These are phyloP conservation scores for Erodium maritimum DNA, from an alignment of 345 rosid genomes.

Conservation along the genomic window DNA sequence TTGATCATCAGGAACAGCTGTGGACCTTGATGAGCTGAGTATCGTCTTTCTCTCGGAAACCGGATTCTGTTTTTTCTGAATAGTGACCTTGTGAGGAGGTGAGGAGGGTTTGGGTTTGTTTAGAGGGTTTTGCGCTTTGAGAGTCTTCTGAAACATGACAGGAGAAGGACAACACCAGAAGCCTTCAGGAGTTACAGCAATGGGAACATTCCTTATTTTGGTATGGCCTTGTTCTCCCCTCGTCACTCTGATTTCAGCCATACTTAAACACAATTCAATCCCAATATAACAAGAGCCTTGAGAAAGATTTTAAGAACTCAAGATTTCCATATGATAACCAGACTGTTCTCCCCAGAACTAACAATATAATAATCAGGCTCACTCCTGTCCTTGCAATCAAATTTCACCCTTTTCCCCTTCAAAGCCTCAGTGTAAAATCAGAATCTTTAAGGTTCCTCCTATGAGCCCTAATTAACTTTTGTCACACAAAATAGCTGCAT, in stretches of 20 bases:
- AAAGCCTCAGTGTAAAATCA: too few relatives aligned
- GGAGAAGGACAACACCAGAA: constrained; percentile 99
- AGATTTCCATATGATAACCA: constrained; percentile 4
- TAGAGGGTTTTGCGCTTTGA: constrained; percentile 47
- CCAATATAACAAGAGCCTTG: constrained; percentile 6
- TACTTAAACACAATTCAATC: constrained; percentile 19
- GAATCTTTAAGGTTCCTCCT: too few relatives aligned
- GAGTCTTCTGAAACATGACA: constrained; percentile 74
- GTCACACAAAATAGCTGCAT: too few relatives aligned
- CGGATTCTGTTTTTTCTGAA: constrained; percentile 37
- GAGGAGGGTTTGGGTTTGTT: constrained; percentile 61
- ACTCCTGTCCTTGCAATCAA: too few relatives aligned
- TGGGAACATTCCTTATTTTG: constrained; percentile 79
- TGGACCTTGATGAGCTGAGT: constrained; percentile 39
- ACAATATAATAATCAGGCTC: too few relatives aligned
- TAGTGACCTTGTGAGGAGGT: constrained; percentile 39
- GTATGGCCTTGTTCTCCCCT: constrained; percentile 71
- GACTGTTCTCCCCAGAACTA: too few relatives aligned
- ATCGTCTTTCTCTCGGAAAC: constrained; percentile 44
- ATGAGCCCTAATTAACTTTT: too few relatives aligned
- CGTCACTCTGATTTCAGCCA: constrained; percentile 77
- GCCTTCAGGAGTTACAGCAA: constrained; percentile 96
- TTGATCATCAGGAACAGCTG: constrained; percentile 38
- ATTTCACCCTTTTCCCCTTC: too few relatives aligned
- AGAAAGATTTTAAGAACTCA: background rate